Evolutionary conservation across 73 alveolate genomes (phyloP).

Genomic region (Blepharisma japonicum): DNA sequence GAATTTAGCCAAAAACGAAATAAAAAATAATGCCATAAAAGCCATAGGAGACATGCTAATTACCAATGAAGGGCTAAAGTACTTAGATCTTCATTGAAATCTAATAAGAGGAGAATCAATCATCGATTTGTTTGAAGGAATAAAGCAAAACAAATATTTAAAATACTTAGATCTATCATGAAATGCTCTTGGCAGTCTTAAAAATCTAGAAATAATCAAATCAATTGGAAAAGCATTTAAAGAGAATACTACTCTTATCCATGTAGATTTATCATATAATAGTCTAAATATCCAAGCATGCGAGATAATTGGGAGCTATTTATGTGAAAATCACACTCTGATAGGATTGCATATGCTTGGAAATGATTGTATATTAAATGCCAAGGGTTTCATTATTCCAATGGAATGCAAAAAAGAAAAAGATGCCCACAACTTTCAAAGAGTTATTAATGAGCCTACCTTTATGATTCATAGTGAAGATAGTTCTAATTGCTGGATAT

Average conservation of each 20-base stretch:
- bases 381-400: conserved; percentile 71
- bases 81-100: conserved; percentile 62
- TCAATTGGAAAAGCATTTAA: conserved; percentile 50
- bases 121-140: background rate
- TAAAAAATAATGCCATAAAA: background rate
- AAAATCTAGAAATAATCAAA: background rate
- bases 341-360: conserved; percentile 87
- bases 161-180: conserved; percentile 12
- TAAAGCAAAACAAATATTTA: background rate
- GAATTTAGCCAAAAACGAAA: conserved; percentile 22
- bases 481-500: conserved; percentile 19
- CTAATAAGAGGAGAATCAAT: conserved; percentile 51
- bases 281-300: conserved; percentile 51
- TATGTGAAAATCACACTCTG: conserved; percentile 69
- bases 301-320: conserved; percentile 46
- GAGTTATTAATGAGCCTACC: background rate
- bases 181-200: conserved; percentile 6
- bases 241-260: conserved; percentile 56
- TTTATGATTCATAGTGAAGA: background rate
- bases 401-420: background rate
- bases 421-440: background rate
- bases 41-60: conserved; percentile 15
- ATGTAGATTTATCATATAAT: conserved; percentile 77
- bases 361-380: conserved; percentile 69
- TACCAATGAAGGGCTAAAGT: conserved; percentile 12